A percentile compares a stretch with the other conserved stretches of the same genome.
Conservation (phyloP, 1,139 yeast genomes). For the Yamadazyma trypodendri region DNA sequence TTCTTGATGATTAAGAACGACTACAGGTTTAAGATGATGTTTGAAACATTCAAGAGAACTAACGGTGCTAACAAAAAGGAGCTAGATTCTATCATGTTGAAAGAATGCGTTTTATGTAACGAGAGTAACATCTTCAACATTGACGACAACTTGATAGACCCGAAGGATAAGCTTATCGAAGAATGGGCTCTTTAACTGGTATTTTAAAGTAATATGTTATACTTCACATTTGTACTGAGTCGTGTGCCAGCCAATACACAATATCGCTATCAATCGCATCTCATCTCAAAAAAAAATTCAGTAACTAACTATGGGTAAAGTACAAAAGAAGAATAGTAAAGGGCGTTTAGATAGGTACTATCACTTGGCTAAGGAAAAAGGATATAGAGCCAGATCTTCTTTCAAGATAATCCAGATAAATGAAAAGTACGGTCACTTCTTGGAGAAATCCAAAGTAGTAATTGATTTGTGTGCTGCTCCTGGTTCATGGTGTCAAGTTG, state of each 20-base stretch:
- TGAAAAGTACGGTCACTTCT: slow-evolving; percentile 93
- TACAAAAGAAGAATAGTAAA: slow-evolving; percentile 94
- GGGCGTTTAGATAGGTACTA: slow-evolving; percentile 99
- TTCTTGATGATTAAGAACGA: slow-evolving; percentile 63
- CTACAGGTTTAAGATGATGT: slow-evolving; percentile 61
- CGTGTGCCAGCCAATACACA: background rate
- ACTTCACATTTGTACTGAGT: too few relatives aligned
- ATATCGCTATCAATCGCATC: slow-evolving; percentile 9
- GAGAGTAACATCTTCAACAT: slow-evolving; percentile 69
- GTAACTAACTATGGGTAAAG: slow-evolving; percentile 65
- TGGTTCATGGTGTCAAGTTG: slow-evolving; percentile 99
- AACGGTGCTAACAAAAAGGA: slow-evolving; percentile 34
- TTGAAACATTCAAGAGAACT: slow-evolving; percentile 53
- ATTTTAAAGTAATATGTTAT: background rate
- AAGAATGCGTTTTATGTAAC: slow-evolving; percentile 79
- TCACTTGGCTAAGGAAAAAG: slow-evolving; percentile 93
- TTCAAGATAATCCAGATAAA: slow-evolving; percentile 93
- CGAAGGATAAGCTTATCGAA: slow-evolving; percentile 19
- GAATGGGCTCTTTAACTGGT: slow-evolving; percentile 24
- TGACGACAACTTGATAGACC: slow-evolving; percentile 48
- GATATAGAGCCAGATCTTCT: slow-evolving; percentile 98
- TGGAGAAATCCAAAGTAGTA: slow-evolving; percentile 94
- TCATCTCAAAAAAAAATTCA: slow-evolving; percentile 13
- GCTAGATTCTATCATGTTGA: slow-evolving; percentile 59
- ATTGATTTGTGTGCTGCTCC: slow-evolving; percentile 99